phyloP scores from a whole-genome alignment of 169 alveolate genomes.

The Condylostoma magnum region DNA sequence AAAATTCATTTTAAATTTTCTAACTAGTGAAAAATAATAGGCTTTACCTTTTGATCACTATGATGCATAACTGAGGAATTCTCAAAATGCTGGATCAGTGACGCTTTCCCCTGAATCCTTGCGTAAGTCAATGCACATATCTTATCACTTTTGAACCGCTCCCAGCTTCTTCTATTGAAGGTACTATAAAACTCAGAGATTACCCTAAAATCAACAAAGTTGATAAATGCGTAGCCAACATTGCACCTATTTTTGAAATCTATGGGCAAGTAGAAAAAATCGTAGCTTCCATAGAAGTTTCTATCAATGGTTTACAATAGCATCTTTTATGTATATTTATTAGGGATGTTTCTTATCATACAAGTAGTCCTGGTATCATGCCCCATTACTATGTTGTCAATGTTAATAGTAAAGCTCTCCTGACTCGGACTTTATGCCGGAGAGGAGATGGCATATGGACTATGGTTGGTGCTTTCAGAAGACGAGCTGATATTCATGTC shows the following conservation, averaged over 20 bases:
- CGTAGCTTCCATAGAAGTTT: constrained; percentile 35
- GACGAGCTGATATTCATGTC: too few species aligned
- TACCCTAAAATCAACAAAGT: constrained; percentile 58
- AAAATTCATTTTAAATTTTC: too few species aligned
- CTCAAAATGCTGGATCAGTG: constrained; percentile 38
- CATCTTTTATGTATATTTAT: constrained; percentile 63
- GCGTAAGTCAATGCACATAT: constrained; percentile 53
- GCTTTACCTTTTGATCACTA: constrained; percentile 44
- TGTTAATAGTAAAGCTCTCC: too few species aligned
- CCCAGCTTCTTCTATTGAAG: constrained; percentile 58
- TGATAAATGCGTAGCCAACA: constrained; percentile 73
- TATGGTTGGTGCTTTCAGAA: too few species aligned
- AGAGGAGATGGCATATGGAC: too few species aligned
- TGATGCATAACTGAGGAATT: constrained; percentile 37
- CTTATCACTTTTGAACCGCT: constrained; percentile 55
- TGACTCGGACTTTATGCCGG: too few species aligned
- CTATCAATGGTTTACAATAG: constrained; percentile 22
- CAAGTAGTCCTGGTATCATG: constrained; percentile 63
- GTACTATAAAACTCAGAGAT: constrained; percentile 42
- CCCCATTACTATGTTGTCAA: background rate
- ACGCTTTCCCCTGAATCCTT: constrained; percentile 40
- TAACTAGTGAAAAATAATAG: constrained; percentile 32
- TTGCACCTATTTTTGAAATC: constrained; percentile 73
- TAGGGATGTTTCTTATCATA: constrained; percentile 78
- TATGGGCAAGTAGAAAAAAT: constrained; percentile 67